phyloP scores from a whole-genome alignment of 371 early-diverging fungal genomes.

The Syncephalis plumigaleata region DNA sequence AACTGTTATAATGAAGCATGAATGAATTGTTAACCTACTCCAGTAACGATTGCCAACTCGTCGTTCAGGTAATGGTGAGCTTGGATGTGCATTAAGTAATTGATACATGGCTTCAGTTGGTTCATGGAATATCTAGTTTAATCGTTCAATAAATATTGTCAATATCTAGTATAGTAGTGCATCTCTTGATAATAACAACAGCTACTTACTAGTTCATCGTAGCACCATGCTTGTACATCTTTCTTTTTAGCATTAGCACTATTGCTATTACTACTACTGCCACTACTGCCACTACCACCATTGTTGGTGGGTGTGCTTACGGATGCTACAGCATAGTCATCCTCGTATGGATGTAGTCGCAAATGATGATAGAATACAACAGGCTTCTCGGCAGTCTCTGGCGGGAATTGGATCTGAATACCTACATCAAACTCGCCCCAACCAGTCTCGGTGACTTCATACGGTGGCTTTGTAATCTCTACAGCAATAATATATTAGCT shows the following conservation, averaged over 20 bases:
- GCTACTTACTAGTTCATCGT: slow-evolving; percentile 60
- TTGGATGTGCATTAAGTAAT: slow-evolving; percentile 26
- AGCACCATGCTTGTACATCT: slow-evolving; percentile 52
- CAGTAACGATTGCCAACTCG: slow-evolving; percentile 22
- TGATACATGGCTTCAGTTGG: slow-evolving; percentile 71
- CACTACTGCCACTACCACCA: too few species aligned
- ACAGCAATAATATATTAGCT: slow-evolving; percentile 1
- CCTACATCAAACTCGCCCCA: slow-evolving; percentile 99
- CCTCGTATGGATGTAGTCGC: slow-evolving; percentile 59
- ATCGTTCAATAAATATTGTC: too few species aligned
- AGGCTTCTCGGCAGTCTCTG: slow-evolving; percentile 60
- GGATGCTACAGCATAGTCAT: slow-evolving; percentile 31
- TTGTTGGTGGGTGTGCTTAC: slow-evolving; percentile 25
- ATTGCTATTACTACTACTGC: too few species aligned
- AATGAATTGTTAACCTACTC: slow-evolving; percentile 17
- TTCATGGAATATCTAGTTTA: slow-evolving; percentile 77
- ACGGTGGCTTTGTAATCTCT: slow-evolving; percentile 74
- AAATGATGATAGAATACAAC: slow-evolving; percentile 71
- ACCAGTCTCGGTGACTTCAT: slow-evolving; percentile 85
- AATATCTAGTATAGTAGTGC: too few species aligned
- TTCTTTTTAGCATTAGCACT: too few species aligned
- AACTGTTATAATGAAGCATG: neutral
- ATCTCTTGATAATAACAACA: too few species aligned
- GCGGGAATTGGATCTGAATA: slow-evolving; percentile 74
- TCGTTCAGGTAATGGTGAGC: slow-evolving; percentile 19